Base-by-base conservation (phyloP, 2,329 filamentous ascomycete species). In the Colletotrichum spaethianum region DNA sequence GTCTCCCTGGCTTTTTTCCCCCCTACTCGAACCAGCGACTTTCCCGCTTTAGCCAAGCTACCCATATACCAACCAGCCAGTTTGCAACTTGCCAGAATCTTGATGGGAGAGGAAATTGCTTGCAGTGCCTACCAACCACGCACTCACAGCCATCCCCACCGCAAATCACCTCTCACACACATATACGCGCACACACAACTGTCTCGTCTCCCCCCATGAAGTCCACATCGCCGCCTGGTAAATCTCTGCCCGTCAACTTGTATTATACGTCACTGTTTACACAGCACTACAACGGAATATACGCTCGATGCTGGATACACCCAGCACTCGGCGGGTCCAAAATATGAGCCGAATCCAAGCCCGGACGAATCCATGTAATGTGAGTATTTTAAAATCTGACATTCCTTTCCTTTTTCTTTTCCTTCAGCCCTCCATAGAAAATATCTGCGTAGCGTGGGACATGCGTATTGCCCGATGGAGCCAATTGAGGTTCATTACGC, bases 341-440 rank as follows among this genome's bases (percentile, higher is more conserved):
- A 70, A 59, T 36, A 60, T 66, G 67, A 66, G 23, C 62, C 67
- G 61, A 33, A 53, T 59, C 53, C 67, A 70, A 44, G 66, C 67
- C 11, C 61, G 67, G 31, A 70, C 67, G 8, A 66, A 66, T 46
- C 67, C 67, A 61, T 70, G 67, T 66, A 70, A 65, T 28, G 67
- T 70, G 18, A 59, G 67, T 70, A 61, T 66, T 70, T 70, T 53
- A 61, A n/a, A 46, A 33, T 40, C 66, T 57, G 40, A 40, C 46
- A 14, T 28, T n/a, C 23, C 31, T 55, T 46, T 56, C 33, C 50
- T n/a, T 36, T 36, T 9, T 23, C 46, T 36, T 56, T n/a, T n/a
- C 36, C 36, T 26, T 20, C 16, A n/a, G 42, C 42, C 42, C 16
- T 6, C 8, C 5, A 7, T 7, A 18, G 16, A 20, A 7, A 44